Evolutionary conservation across 73 alveolate genomes (phyloP).

Genomic region (Urostyla sp.): DNA sequence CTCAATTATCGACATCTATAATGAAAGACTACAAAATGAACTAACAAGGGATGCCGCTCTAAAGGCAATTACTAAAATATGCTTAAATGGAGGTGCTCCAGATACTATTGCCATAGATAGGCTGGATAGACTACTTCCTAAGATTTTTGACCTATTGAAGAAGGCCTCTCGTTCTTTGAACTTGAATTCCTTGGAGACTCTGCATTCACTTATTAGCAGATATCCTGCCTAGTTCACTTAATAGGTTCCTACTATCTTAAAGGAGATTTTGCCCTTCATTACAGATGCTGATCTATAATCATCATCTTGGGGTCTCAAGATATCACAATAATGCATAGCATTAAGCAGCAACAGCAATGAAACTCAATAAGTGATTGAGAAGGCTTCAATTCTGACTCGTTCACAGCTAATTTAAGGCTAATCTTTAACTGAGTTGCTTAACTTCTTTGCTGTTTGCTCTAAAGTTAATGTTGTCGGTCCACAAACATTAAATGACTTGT

Average conservation of each 20-base stretch:
- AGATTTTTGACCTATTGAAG: conserved; percentile 58
- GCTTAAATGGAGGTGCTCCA: conserved; percentile 46
- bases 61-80: conserved; percentile 72
- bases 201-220: conserved; percentile 69
- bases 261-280: conserved; percentile 52
- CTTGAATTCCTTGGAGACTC: conserved; percentile 73
- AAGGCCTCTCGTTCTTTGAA: conserved; percentile 64
- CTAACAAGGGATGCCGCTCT: conserved; percentile 79
- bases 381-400: conserved; percentile 21
- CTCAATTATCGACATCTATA: conserved; percentile 61
- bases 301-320: conserved; percentile 59
- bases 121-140: conserved; percentile 38
- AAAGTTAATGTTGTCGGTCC: neutral
- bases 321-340: conserved; percentile 1
- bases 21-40: conserved; percentile 78
- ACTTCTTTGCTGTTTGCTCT: conserved; percentile 26
- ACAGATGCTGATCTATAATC: conserved; percentile 60
- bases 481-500: conserved; percentile 1
- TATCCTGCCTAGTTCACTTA: conserved; percentile 41
- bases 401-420: conserved; percentile 51
- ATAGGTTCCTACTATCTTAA: conserved; percentile 4
- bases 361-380: neutral
- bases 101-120: neutral
- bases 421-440: conserved; percentile 18
- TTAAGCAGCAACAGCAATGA: neutral